Conservation (phyloP, 2,329 filamentous ascomycete species). For the Monosporascus sp. region DNA sequence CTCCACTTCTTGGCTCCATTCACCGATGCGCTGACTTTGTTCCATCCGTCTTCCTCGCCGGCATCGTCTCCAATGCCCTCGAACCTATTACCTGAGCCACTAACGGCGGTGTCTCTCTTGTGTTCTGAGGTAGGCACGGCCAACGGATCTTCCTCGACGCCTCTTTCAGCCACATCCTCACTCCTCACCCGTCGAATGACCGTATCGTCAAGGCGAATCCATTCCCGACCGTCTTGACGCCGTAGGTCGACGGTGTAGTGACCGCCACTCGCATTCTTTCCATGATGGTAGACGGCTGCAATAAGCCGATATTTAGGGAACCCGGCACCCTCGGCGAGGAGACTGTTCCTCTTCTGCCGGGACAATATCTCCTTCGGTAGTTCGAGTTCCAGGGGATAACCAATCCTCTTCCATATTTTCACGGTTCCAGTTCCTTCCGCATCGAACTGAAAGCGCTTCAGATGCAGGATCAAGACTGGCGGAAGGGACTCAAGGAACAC, state of each 20-base stretch:
- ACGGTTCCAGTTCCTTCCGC: slow-evolving; percentile 74
- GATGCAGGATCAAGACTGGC: slow-evolving; percentile 84
- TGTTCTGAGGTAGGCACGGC: slow-evolving; percentile 61
- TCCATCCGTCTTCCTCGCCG: slow-evolving; percentile 71
- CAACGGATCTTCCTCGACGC: slow-evolving; percentile 66
- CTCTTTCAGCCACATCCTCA: slow-evolving; percentile 84
- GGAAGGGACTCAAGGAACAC: slow-evolving; percentile 89
- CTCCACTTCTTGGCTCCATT: slow-evolving; percentile 75
- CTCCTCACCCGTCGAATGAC: slow-evolving; percentile 76
- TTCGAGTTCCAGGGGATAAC: slow-evolving; percentile 90
- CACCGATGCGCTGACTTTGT: slow-evolving; percentile 59
- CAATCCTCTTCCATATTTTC: slow-evolving; percentile 98
- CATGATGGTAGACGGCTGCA: slow-evolving; percentile 93
- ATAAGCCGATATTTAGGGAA: slow-evolving; percentile 81
- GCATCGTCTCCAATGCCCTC: slow-evolving; percentile 61
- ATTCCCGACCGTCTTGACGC: slow-evolving; percentile 89
- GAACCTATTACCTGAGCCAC: slow-evolving; percentile 64
- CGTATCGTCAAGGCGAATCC: slow-evolving; percentile 95
- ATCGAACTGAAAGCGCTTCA: slow-evolving; percentile 97
- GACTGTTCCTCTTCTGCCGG: slow-evolving; percentile 61
- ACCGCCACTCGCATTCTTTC: slow-evolving; percentile 90
- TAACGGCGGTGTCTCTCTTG: slow-evolving; percentile 43
- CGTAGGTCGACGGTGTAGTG: slow-evolving; percentile 98
- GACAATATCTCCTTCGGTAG: slow-evolving; percentile 88
- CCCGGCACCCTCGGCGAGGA: slow-evolving; percentile 58